phyloP scores from a whole-genome alignment of 352 stramenopile species.

The Phytopythium mirpurense region DNA sequence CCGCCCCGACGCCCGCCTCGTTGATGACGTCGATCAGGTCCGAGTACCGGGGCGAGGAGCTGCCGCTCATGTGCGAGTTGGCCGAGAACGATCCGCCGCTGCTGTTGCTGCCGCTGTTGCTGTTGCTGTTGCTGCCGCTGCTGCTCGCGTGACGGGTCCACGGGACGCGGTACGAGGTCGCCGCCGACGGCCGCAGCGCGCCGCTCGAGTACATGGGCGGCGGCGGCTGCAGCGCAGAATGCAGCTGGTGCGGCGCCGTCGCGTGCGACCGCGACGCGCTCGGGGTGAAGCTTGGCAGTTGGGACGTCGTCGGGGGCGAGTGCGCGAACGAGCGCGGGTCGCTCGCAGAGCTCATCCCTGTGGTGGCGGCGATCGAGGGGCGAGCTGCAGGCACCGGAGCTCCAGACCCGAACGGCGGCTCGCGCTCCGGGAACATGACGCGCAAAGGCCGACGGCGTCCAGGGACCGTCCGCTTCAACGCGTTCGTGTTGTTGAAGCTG shows the following conservation, averaged over 20 bases:
- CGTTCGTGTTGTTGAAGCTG: neutral
- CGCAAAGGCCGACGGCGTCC: neutral
- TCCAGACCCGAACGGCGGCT: neutral
- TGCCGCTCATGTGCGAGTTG: neutral
- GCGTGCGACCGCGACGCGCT: neutral
- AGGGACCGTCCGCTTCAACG: neutral
- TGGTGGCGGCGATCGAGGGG: neutral
- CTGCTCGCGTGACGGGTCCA: neutral
- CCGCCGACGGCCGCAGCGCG: neutral
- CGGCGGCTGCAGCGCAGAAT: neutral
- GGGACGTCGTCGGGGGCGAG: neutral
- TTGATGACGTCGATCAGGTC: conserved; percentile 5
- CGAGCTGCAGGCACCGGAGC: conserved; percentile 1
- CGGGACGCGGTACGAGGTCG: neutral
- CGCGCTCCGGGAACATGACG: neutral
- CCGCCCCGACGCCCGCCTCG: neutral
- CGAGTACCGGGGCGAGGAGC: conserved; percentile 3
- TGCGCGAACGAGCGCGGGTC: neutral
- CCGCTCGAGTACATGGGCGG: neutral
- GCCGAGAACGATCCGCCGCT: neutral
- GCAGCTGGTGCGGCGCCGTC: neutral
- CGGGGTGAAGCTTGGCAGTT: neutral
- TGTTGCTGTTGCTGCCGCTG: too few species aligned
- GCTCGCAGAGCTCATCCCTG: neutral
- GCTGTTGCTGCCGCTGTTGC: neutral